Base-by-base conservation (phyloP, 192 early-diverging fungal genomes). In the Spizellomyces sp. region DNA sequence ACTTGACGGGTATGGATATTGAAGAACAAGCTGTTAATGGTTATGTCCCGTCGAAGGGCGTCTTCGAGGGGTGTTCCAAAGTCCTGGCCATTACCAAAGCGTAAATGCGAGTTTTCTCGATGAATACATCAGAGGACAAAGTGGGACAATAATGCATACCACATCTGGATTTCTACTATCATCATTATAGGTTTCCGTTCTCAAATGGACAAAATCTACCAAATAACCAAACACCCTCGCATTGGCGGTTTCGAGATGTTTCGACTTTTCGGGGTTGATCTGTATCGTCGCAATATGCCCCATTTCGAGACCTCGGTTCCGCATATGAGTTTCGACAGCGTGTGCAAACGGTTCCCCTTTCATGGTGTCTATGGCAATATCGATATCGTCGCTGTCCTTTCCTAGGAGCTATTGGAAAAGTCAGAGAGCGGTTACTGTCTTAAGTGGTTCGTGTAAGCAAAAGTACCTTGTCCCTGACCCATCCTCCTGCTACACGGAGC, bases 401-500 rank as follows among this genome's bases (percentile, higher is more conserved):
- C 93, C 93, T 4, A 99, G 87, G n/a, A n/a, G n/a, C n/a, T n/a
- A n/a, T n/a, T n/a, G n/a, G n/a, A n/a, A n/a, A n/a, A n/a, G 98
- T 82, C 91, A 92, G 69, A 4, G 17, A 27, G 47, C 12, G 15
- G 43, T 12, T 19, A 36, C 8, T 8, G 63, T 17, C 63, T 14
- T 9, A 9, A 60, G 10, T 9, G 21, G 15, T 60, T 14, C 36
- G n/a, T n/a, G n/a, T n/a, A n/a, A n/a, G n/a, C n/a, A n/a, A n/a
- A n/a, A n/a, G n/a, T 74, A 92, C 90, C 81, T 99, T 99, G 79
- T 99, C 98, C 64, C 98, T 87, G 50, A 99, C 98, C 98, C 96
- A 99, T 9, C 98, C 98, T 56, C 98, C 98, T 36, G 96, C 95
- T 50, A 99, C 93, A 15, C 97, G 85, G 55, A 96, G 86, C 22